Percentiles rank a stretch among this genome's conserved stretches.
These are phyloP conservation scores for Hymenoscyphus albidus DNA, from an alignment of 2,329 filamentous ascomycete species.

Conservation along the genomic window DNA sequence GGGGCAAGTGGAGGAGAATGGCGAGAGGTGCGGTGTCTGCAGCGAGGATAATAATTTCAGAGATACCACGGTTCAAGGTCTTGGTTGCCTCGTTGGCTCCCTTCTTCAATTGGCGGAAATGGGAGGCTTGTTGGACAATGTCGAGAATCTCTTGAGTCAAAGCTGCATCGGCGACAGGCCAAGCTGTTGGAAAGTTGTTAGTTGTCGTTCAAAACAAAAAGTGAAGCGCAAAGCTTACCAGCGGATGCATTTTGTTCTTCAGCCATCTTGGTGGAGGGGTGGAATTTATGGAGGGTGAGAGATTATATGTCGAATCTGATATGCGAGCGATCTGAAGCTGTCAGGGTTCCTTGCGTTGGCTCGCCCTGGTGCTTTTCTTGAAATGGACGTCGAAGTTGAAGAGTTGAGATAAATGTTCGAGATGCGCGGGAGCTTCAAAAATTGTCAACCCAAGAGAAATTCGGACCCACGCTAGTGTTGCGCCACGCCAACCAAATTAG, in stretches of 20 bases:
- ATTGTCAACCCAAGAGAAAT: constrained; percentile 10
- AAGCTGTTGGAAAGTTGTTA: constrained; percentile 43
- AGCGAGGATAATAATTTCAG: constrained; percentile 83
- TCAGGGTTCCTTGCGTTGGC: constrained; percentile 60
- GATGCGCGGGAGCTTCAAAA: not conserved
- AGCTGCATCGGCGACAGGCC: constrained; percentile 68
- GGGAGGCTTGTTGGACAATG: constrained; percentile 56
- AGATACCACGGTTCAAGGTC: constrained; percentile 85
- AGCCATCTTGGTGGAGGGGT: constrained; percentile 28
- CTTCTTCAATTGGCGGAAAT: constrained; percentile 80
- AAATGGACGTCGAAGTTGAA: constrained; percentile 9
- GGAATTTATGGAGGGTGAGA: constrained; percentile 1
- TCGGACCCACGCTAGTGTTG: not conserved
- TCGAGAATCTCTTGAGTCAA: constrained; percentile 80
- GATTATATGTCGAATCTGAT: not conserved
- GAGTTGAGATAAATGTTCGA: not conserved
- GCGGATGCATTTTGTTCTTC: constrained; percentile 36
- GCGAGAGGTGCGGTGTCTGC: constrained; percentile 84
- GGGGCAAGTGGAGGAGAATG: constrained; percentile 83
- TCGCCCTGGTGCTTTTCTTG: constrained; percentile 46
- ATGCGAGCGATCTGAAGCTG: constrained; percentile 10
- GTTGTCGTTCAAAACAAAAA: not conserved
- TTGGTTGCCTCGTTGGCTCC: constrained; percentile 85
- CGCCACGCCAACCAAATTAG: constrained; percentile 4
- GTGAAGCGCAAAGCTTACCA: constrained; percentile 21